Evolutionary conservation across 129 eudicot species (phyloP).

Genomic region (Helianthus tuberosus): DNA sequence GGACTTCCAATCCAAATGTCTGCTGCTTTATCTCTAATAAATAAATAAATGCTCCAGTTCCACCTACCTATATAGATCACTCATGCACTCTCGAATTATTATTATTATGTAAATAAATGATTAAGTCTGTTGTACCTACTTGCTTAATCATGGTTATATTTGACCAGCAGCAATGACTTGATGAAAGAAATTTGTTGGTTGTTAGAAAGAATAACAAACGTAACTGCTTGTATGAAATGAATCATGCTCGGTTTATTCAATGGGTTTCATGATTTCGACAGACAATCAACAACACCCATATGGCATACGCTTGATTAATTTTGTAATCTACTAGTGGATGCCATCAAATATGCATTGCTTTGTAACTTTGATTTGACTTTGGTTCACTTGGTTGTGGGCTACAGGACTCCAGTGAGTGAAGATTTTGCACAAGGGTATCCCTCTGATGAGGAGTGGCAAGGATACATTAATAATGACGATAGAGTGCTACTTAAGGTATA

Average conservation of each 20-base stretch:
- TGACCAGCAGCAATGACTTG: too few relatives aligned
- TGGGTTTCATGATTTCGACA: too few relatives aligned
- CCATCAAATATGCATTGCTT: neutral
- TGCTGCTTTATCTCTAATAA: neutral
- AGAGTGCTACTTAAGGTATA: slow-evolving; percentile 91
- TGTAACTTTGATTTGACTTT: neutral
- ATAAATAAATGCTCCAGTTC: neutral
- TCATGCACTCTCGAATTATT: neutral
- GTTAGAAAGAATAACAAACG: too few relatives aligned
- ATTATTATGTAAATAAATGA: too few relatives aligned
- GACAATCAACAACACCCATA: too few relatives aligned
- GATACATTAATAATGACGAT: slow-evolving; percentile 84
- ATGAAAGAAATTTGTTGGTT: too few relatives aligned
- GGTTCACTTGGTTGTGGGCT: slow-evolving; percentile 27
- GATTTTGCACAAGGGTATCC: slow-evolving; percentile 87
- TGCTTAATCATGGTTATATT: too few relatives aligned
- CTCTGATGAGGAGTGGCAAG: slow-evolving; percentile 94
- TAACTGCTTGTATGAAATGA: too few relatives aligned
- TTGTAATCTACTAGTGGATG: too few relatives aligned
- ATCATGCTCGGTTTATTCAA: too few relatives aligned
- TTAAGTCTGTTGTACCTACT: too few relatives aligned
- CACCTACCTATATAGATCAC: slow-evolving; percentile 13
- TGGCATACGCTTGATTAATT: too few relatives aligned
- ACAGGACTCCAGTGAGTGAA: slow-evolving; percentile 72
- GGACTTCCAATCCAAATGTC: neutral